These are phyloP conservation scores for Xylaria cubensis DNA, from an alignment of 495 filamentous ascomycete genomes.

Conservation along the genomic window DNA sequence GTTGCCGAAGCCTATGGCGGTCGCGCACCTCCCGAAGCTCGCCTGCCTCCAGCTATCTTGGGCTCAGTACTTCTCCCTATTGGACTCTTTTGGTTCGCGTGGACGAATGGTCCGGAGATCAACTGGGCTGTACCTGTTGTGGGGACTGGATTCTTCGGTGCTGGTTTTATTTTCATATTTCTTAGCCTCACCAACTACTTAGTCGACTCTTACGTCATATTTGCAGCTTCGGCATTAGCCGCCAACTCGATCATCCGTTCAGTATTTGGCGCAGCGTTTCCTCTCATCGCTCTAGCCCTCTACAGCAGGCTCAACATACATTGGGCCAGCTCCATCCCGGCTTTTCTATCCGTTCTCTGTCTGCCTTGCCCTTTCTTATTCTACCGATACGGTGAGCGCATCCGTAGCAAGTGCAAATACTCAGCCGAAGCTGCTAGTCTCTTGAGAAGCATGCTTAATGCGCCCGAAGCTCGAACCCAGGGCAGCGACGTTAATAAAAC, in stretches of 20 bases:
- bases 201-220: conserved; percentile 83
- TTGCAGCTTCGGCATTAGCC: conserved; percentile 79
- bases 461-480: too few species aligned
- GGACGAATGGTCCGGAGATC: conserved; percentile 56
- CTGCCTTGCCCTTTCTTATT: not conserved
- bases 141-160: conserved; percentile 55
- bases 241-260: conserved; percentile 73
- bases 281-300: not conserved
- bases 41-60: conserved; percentile 78
- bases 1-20: not conserved
- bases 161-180: conserved; percentile 65
- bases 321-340: not conserved
- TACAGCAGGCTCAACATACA: not conserved
- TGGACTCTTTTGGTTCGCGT: conserved; percentile 68
- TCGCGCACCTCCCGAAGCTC: conserved; percentile 60
- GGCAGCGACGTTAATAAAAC: too few species aligned
- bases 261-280: not conserved
- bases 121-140: conserved; percentile 62
- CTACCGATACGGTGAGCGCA: not conserved
- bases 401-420: not conserved
- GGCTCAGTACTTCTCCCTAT: conserved; percentile 58
- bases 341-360: not conserved
- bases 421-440: not conserved
- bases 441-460: not conserved
- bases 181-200: conserved; percentile 78